These are phyloP conservation scores for Epichloe sibirici DNA, from an alignment of 2,329 filamentous ascomycete species.

Conservation along the genomic window DNA sequence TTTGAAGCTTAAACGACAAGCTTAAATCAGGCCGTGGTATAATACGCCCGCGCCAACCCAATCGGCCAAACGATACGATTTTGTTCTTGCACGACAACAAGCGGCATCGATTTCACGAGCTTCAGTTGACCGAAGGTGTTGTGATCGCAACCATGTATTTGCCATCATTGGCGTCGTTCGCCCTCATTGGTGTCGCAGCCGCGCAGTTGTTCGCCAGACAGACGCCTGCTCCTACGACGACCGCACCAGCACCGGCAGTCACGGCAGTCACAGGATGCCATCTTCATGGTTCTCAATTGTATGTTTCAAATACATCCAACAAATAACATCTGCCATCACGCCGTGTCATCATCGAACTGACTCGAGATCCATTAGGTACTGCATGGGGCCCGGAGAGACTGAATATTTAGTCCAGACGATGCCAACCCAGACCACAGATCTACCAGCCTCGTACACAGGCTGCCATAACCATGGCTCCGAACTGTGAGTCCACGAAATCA, in stretches of 20 bases:
- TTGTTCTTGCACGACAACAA: background rate
- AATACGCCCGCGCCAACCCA: background rate
- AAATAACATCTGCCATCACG: background rate
- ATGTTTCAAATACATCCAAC: constrained; percentile 2
- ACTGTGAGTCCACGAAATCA: constrained; percentile 27
- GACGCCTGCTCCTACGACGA: constrained; percentile 18
- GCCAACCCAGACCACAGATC: constrained; percentile 39
- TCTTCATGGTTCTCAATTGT: constrained; percentile 28
- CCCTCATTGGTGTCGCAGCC: constrained; percentile 6
- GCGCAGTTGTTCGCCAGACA: constrained; percentile 18
- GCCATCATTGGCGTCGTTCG: background rate
- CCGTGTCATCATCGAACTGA: background rate
- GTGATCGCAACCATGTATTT: background rate
- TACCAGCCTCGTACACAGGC: constrained; percentile 49
- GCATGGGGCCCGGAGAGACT: constrained; percentile 26
- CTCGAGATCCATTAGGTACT: constrained; percentile 23
- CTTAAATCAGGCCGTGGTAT: background rate
- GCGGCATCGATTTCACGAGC: background rate
- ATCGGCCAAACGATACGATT: background rate
- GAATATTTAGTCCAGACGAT: constrained; percentile 34
- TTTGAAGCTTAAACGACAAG: constrained; percentile 3
- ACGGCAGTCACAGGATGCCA: constrained; percentile 31
- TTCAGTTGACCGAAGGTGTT: background rate
- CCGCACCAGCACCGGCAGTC: constrained; percentile 13
- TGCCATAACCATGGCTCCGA: constrained; percentile 51